Base-by-base conservation (phyloP, 805 yeast species). In the Metschnikowia lachancei region DNA sequence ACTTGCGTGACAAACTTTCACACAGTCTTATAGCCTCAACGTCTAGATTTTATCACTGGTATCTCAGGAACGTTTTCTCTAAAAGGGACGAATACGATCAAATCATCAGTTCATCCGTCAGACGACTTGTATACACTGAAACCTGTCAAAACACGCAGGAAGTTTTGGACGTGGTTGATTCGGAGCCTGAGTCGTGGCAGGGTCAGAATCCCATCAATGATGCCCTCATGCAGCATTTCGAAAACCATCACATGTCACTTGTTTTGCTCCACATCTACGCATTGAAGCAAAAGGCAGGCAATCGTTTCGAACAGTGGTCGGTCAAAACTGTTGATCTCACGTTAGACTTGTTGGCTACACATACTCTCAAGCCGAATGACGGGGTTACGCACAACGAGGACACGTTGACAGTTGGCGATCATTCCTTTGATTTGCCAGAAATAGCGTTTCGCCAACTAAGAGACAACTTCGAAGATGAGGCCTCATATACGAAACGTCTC, bases 401-500 rank as follows among this genome's bases (percentile, higher is more conserved):
- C 14, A 22, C 33, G 35, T 18, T 22, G 13, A 14, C 13, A 4
- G 18, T 37, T 2, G 40, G 40, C 6, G 8, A 4, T 3, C 24
- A 41, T 14, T 18, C 30, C 11, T 44, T 42, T 18, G 46, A 52
- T 26, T 41, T 55, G 12, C 45, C 42, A 2, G 24, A 18, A 12
- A 17, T 53, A 4, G 46, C 51, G 1, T 51, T 55, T 17, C 30
- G 30, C 13, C 59, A 55, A 12, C 42, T 63, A 14, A 49, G 45
- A 12, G 43, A 49, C 5, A 26, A 55, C 22, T 43, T 64, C 5
- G 45, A 56, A 13, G 61, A 61, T 42, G 57, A 59, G 24, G 54
- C 55, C 3, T 40, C 52, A 6, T 71, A 69, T 48, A 58, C 69
- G 28, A 64, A 62, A 42, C 52, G 58, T 28, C 58, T 71, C 7